phyloP scores from a whole-genome alignment of 1,284 basidiomycete genomes.

The Cutaneotrichosporon sp. region DNA sequence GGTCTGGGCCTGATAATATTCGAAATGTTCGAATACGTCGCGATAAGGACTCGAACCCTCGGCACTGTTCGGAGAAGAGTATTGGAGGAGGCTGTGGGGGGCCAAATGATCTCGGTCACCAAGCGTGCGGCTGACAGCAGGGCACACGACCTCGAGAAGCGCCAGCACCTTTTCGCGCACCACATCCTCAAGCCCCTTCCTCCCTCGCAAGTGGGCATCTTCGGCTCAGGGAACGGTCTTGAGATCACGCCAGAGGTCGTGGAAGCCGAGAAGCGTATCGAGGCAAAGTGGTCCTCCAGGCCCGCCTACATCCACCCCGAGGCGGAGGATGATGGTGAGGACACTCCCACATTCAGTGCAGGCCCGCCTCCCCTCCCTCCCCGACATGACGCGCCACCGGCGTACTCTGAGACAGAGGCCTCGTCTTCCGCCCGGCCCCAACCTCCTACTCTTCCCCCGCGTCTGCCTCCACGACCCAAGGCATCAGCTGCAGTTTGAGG shows the following conservation, averaged over 20 bases:
- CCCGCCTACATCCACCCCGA: constrained; percentile 1
- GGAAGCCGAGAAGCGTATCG: constrained; percentile 29
- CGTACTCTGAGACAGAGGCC: neutral
- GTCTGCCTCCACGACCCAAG: constrained; percentile 1
- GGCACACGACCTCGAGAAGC: constrained; percentile 66
- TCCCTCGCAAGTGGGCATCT: constrained; percentile 41
- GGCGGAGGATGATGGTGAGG: constrained; percentile 1
- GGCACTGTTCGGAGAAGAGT: too few species aligned
- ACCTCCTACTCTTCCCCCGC: neutral
- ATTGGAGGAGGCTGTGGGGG: neutral
- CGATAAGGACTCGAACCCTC: neutral
- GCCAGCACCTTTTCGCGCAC: constrained; percentile 64
- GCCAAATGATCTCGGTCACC: neutral
- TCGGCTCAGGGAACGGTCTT: constrained; percentile 40
- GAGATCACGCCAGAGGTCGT: constrained; percentile 44
- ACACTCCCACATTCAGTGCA: neutral
- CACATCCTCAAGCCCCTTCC: constrained; percentile 48
- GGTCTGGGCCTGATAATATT: neutral
- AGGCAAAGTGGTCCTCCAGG: constrained; percentile 18
- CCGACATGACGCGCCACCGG: neutral
- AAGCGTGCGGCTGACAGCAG: constrained; percentile 28
- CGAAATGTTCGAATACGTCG: neutral
- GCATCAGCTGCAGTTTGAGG: neutral
- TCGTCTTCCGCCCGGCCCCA: neutral
- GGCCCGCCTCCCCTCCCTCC: constrained; percentile 11